phyloP scores from a whole-genome alignment of 192 early-diverging fungal genomes.

The Linnemannia exigua region DNA sequence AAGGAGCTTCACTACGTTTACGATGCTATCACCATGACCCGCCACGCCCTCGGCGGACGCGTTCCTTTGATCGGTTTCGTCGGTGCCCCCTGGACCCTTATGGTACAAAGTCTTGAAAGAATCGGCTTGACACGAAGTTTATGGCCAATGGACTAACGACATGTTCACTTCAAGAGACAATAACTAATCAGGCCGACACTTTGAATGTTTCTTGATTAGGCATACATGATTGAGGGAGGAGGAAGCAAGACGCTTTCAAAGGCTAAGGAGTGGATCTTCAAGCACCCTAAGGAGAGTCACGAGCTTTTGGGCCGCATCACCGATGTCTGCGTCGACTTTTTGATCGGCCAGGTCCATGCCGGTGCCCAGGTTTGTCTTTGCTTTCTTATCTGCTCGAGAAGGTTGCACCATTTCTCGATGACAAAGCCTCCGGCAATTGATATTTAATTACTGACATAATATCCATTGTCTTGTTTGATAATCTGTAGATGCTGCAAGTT shows the following conservation, averaged over 20 bases:
- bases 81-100: slow-evolving; percentile 99
- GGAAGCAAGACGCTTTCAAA: slow-evolving; percentile 92
- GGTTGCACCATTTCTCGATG: not conserved
- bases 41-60: slow-evolving; percentile 84
- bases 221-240: slow-evolving; percentile 99
- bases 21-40: slow-evolving; percentile 94
- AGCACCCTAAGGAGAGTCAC: slow-evolving; percentile 80
- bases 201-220: slow-evolving; percentile 51
- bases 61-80: slow-evolving; percentile 96
- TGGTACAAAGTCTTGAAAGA: slow-evolving; percentile 57
- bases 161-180: not conserved
- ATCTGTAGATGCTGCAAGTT: slow-evolving; percentile 88
- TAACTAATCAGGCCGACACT: not conserved
- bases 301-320: slow-evolving; percentile 84
- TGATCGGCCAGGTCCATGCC: slow-evolving; percentile 94
- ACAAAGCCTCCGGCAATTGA: not conserved
- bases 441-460: not conserved
- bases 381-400: not conserved
- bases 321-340: slow-evolving; percentile 87
- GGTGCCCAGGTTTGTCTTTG: slow-evolving; percentile 85
- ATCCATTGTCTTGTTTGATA: not conserved
- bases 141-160: too few species aligned
- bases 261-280: slow-evolving; percentile 93
- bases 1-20: slow-evolving; percentile 90
- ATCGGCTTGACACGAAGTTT: too few species aligned